Evolutionary conservation across 2,329 filamentous ascomycete genomes (phyloP), one percentile per base, ranked within the genome.

Genomic region (Diaporthe nobilis): DNA sequence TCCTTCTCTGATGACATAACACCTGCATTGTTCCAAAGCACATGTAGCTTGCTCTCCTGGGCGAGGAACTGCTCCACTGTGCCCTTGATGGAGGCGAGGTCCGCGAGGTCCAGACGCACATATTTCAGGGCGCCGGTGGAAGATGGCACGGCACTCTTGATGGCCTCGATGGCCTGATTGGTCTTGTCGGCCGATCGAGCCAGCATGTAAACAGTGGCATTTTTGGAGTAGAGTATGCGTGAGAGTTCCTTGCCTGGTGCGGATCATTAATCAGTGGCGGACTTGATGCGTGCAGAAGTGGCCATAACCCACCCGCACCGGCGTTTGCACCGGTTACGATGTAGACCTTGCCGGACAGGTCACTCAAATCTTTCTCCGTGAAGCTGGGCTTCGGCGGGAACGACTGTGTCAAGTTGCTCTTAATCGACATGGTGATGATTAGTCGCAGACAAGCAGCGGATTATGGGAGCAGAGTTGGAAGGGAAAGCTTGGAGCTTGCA

Each of bases 201-300:
- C 3, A 87, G 86, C 42, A 90, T 79, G 78, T 89, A 90, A 28
- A 90, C 85, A 6, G 83, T 88, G 31, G 81, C 88, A 68, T 87
- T 86, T 22, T 83, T 84, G 4, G 81, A 78, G 79, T 90, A 90
- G 17, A 91, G 83, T 12, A 90, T 86, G 57, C 84, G 85, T 63
- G 80, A 81, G 9, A 90, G 82, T 77, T 89, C 87, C 53, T 84
- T 82, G 17, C 88, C 88, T 8, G 88, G 82, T 8, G 76, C 76
- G 20, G 73, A 68, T 17, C 20, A 42, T n/a, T 44, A 3, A 51
- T 51, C 0, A 22, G 49, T 51, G 49, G 49, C 4, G 20, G 49
- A n/a, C 22, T n/a, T 51, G 49, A n/a, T n/a, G 9, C 49, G 20
- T 51, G 49, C 10, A 51, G 49, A 51, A n/a, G 3, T 17, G 22